A percentile compares a stretch with the other conserved stretches of the same genome.
These are phyloP conservation scores for Colletotrichum camelliae DNA, from an alignment of 2,329 filamentous ascomycete species.

Conservation along the genomic window DNA sequence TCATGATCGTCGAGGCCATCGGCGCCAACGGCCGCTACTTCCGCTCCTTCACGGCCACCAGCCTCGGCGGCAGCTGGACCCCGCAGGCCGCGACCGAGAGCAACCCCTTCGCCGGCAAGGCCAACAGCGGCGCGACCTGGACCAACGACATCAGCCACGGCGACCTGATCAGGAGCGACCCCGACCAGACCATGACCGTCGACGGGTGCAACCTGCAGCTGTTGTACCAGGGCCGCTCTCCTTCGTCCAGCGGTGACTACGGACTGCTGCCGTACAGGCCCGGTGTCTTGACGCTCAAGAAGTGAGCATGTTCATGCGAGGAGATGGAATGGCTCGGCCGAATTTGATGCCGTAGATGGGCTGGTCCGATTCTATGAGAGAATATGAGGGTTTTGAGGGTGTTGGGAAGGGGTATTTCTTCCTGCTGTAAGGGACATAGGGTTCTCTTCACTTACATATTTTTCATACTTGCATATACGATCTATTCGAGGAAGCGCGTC, in stretches of 20 bases:
- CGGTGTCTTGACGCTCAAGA: constrained; percentile 52
- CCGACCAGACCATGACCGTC: constrained; percentile 67
- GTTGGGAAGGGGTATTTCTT: neutral
- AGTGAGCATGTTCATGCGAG: neutral
- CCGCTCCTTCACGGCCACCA: constrained; percentile 68
- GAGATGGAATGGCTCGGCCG: accelerated
- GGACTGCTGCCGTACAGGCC: constrained; percentile 58
- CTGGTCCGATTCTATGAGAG: neutral
- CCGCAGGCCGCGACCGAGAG: constrained; percentile 59
- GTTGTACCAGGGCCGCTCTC: constrained; percentile 64
- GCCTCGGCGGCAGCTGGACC: constrained; percentile 63
- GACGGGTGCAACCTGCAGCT: constrained; percentile 70
- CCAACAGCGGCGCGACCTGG: constrained; percentile 69
- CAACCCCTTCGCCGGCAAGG: constrained; percentile 70
- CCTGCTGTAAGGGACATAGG: neutral
- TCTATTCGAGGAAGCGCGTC: neutral
- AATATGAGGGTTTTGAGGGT: neutral
- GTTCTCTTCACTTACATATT: neutral
- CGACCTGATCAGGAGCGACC: constrained; percentile 60
- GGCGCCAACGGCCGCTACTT: constrained; percentile 66
- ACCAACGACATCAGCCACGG: constrained; percentile 72
- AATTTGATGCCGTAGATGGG: neutral
- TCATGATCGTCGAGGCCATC: constrained; percentile 72
- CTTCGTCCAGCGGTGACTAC: constrained; percentile 52
- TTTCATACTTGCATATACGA: neutral